phyloP scores from a whole-genome alignment of 495 filamentous ascomycete genomes.

The Neurospora cerealis region DNA sequence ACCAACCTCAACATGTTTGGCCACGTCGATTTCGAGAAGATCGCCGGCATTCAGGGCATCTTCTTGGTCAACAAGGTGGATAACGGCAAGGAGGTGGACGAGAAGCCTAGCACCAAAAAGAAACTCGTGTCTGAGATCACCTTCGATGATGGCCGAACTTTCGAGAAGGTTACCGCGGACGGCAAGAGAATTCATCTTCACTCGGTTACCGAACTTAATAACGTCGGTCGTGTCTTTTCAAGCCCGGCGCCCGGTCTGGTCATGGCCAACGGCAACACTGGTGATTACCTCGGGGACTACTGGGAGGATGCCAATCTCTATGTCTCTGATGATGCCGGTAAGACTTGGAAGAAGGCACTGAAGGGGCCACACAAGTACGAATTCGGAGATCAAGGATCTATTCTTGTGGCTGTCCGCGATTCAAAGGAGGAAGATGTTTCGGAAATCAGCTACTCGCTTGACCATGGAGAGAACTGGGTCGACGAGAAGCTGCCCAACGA shows the following conservation, averaged over 20 bases:
- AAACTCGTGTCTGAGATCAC: slow-evolving; percentile 70
- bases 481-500: slow-evolving; percentile 49
- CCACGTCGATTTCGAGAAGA: slow-evolving; percentile 87
- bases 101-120: slow-evolving; percentile 41
- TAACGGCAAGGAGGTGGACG: slow-evolving; percentile 69
- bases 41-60: slow-evolving; percentile 81
- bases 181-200: slow-evolving; percentile 75
- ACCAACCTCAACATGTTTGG: slow-evolving; percentile 69
- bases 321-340: slow-evolving; percentile 83
- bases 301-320: slow-evolving; percentile 66
- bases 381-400: slow-evolving; percentile 83
- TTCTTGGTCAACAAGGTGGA: slow-evolving; percentile 81
- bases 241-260: slow-evolving; percentile 86
- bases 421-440: slow-evolving; percentile 46
- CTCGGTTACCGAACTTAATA: slow-evolving; percentile 71
- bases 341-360: slow-evolving; percentile 65
- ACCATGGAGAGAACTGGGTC: slow-evolving; percentile 79
- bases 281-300: slow-evolving; percentile 51
- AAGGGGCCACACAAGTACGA: slow-evolving; percentile 89
- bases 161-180: slow-evolving; percentile 39
- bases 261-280: slow-evolving; percentile 88
- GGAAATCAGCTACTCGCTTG: slow-evolving; percentile 65
- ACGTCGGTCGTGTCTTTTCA: slow-evolving; percentile 81
- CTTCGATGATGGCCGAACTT: slow-evolving; percentile 86
- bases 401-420: slow-evolving; percentile 73